Percentiles rank a stretch among this genome's conserved stretches.
Conservation (phyloP, 768 basidiomycete genomes). For the Glaciozyma antarctica region DNA sequence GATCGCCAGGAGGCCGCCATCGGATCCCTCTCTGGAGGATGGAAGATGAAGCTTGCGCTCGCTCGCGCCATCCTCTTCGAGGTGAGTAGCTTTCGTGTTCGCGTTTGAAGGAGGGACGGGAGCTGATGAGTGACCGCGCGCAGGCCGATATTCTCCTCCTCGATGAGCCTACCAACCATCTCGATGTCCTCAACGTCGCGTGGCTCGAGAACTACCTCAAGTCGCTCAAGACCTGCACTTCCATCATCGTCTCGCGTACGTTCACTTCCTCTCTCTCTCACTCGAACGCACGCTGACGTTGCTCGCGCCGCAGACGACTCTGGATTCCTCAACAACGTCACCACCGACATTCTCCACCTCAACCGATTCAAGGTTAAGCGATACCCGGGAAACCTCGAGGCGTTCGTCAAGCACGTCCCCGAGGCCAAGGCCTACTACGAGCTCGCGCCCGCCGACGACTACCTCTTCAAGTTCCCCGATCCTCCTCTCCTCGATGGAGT, state of each 20-base stretch:
- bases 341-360: slow-evolving; percentile 85
- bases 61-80: slow-evolving; percentile 96
- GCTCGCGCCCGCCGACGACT: slow-evolving; percentile 60
- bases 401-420: slow-evolving; percentile 80
- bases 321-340: slow-evolving; percentile 87
- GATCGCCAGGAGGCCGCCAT: slow-evolving; percentile 73
- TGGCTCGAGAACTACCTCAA: slow-evolving; percentile 72
- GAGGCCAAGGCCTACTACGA: slow-evolving; percentile 97
- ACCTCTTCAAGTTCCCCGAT: slow-evolving; percentile 64
- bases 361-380: slow-evolving; percentile 73
- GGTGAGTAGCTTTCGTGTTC: neutral
- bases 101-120: no score
- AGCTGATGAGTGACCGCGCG: no score
- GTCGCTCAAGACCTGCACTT: slow-evolving; percentile 62
- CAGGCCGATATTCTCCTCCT: slow-evolving; percentile 48
- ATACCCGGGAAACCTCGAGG: slow-evolving; percentile 84
- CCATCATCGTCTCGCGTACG: slow-evolving; percentile 74
- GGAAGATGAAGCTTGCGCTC: slow-evolving; percentile 99
- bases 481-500: slow-evolving; percentile 95
- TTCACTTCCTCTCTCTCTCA: neutral
- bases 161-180: slow-evolving; percentile 68
- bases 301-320: slow-evolving; percentile 56
- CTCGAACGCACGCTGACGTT: neutral
- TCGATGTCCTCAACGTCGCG: slow-evolving; percentile 60
- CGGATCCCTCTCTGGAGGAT: slow-evolving; percentile 87